Evolutionary conservation across 2,329 filamentous ascomycete species (phyloP).

Genomic region (Elsinoe perseae): DNA sequence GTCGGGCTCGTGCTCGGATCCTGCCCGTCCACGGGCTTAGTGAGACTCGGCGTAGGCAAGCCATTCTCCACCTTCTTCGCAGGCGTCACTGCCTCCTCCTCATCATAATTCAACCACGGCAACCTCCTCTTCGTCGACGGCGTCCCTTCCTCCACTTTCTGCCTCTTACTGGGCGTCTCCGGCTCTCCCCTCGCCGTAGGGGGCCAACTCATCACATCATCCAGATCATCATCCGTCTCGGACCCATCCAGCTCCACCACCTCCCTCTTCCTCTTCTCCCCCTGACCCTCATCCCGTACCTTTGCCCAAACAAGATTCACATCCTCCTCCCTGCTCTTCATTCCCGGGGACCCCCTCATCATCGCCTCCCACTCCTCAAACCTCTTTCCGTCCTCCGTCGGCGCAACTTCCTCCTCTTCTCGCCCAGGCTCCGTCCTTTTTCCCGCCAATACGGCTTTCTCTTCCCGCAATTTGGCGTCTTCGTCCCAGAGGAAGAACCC

Average conservation of each 20-base stretch:
- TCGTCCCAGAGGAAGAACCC: constrained; percentile 53
- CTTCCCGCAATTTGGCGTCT: constrained; percentile 44
- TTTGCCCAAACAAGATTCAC: constrained; percentile 30
- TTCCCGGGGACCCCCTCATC: constrained; percentile 41
- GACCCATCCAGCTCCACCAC: constrained; percentile 4
- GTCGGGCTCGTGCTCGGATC: constrained; percentile 29
- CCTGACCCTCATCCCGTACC: constrained; percentile 40
- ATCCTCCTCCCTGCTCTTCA: constrained; percentile 32
- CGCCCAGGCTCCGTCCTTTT: constrained; percentile 34
- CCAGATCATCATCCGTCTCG: constrained; percentile 23
- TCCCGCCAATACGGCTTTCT: constrained; percentile 40
- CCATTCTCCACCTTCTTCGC: neutral
- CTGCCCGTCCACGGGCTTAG: neutral
- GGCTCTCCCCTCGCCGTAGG: constrained; percentile 29
- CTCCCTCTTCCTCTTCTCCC: constrained; percentile 28
- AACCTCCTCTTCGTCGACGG: constrained; percentile 27
- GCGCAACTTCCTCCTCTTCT: constrained; percentile 21
- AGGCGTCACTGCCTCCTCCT: constrained; percentile 3
- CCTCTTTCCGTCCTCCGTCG: constrained; percentile 12
- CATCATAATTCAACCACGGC: constrained; percentile 32
- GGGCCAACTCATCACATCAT: constrained; percentile 29
- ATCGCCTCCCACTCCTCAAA: neutral
- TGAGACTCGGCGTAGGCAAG: constrained; percentile 16
- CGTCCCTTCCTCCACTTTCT: constrained; percentile 29
- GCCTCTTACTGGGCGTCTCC: constrained; percentile 37